Evolutionary conservation across 345 rosid genomes (phyloP), one percentile per base, ranked within the genome.

Genomic region (Heritiera littoralis): DNA sequence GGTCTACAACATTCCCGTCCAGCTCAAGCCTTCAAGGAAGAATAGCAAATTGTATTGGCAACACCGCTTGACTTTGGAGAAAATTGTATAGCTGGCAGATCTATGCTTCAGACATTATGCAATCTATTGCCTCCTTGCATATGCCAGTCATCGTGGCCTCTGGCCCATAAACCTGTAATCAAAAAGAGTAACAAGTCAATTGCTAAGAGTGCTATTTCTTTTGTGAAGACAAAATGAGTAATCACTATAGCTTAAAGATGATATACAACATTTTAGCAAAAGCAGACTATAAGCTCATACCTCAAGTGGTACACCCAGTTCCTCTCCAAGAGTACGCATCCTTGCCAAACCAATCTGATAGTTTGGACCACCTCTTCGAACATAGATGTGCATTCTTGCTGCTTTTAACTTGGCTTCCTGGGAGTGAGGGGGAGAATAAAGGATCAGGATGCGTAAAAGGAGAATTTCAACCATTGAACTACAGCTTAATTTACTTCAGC

Each of bases 81-180:
- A 74, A 41, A 14, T 63, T 11, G 9, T 14, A 61, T 32, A 15
- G 38, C 38, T 35, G 38, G 28, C 38, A 12, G 40, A 56, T 5
- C 52, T 82, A 92, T 77, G 89, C 83, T 23, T 84, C 75, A 3
- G 92, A 82, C 96, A 92, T 91, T 76, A 92, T 84, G 90, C 98
- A 94, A 73, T 92, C 97, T 49, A 95, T 95, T 65, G 99, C 98
- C 68, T 88, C 82, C 86, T 95, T 95, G 97, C 99, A 95, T 66
- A 95, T 94, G 79, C 98, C 97, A 0, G 97, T 95, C 99, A 95
- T 95, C 1, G 99, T 94, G 40, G 98, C 94, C 87, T 95, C 98
- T 3, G 98, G 98, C 6, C 99, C 98, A 67, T 91, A 94, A 60
- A 95, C 98, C 98, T 95, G 88, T 55, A 82, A 80, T 40, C 41